Evolutionary conservation across 2,329 filamentous ascomycete species (phyloP).

Genomic region (Macroventuria anomochaeta): DNA sequence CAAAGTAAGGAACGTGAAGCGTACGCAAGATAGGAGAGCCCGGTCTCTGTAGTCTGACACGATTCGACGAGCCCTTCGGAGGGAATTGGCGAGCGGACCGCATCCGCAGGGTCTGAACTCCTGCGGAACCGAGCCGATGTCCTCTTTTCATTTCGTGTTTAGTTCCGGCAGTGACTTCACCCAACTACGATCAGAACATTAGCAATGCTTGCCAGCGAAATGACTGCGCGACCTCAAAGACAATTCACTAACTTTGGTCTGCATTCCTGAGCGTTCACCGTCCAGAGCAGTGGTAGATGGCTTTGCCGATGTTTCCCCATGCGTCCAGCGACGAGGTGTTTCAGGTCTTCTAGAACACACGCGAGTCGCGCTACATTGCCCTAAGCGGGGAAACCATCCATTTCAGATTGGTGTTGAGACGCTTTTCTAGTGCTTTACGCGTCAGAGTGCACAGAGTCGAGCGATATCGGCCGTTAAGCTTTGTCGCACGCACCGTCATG

Average conservation of each 20-base stretch:
- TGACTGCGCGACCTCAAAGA: constrained; percentile 3
- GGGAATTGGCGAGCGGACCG: neutral
- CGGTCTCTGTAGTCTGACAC: neutral
- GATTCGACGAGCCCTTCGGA: neutral
- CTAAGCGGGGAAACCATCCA: neutral
- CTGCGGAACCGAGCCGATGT: neutral
- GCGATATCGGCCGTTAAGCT: constrained; percentile 1
- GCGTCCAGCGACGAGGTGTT: neutral
- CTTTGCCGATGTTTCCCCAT: neutral
- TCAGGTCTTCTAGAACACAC: constrained; percentile 5
- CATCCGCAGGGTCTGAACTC: neutral
- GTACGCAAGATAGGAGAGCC: constrained; percentile 5
- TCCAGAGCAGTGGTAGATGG: neutral
- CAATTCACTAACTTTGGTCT: neutral
- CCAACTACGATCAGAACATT: neutral
- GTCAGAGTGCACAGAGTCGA: neutral
- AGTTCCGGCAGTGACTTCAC: neutral
- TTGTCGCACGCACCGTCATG: neutral
- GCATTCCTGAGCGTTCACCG: neutral
- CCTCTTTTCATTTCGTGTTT: neutral
- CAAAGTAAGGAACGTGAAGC: neutral
- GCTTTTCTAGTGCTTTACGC: constrained; percentile 8
- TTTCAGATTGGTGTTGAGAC: constrained; percentile 7
- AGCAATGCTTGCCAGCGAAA: neutral
- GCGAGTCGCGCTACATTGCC: constrained; percentile 1